Conservation (phyloP, 139 green algal genomes). For the Haematococcus lacustris region DNA sequence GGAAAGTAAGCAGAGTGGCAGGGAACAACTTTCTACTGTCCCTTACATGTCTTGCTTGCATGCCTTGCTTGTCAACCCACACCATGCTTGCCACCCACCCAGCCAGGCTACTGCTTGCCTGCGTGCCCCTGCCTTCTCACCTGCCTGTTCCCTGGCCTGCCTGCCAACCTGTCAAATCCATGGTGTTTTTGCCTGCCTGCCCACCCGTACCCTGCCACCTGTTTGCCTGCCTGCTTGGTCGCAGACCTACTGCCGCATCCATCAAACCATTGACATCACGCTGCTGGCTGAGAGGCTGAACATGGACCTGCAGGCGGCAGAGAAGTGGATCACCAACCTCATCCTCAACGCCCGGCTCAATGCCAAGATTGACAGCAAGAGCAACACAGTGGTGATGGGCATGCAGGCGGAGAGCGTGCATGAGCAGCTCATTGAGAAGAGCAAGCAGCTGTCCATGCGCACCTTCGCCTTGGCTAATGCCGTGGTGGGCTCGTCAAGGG, state of each 20-base stretch:
- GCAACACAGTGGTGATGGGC: conserved; percentile 92
- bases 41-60: too few species aligned
- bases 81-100: too few species aligned
- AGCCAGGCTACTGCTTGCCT: too few species aligned
- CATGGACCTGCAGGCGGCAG: conserved; percentile 74
- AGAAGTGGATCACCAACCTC: conserved; percentile 95
- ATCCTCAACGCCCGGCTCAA: conserved; percentile 89
- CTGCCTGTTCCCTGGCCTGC: too few species aligned
- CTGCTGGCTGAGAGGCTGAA: conserved; percentile 78
- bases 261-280: conserved; percentile 86
- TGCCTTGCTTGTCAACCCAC: too few species aligned
- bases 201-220: too few species aligned
- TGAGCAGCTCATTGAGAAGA: conserved; percentile 76
- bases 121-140: too few species aligned
- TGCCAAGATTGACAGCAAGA: conserved; percentile 92
- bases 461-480: conserved; percentile 89
- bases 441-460: conserved; percentile 73
- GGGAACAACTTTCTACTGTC: too few species aligned
- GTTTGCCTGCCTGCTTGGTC: background rate
- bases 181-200: too few species aligned
- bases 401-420: conserved; percentile 55
- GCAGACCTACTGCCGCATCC: conserved; percentile 62
- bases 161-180: too few species aligned
- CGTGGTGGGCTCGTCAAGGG: conserved; percentile 47
- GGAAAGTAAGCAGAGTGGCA: too few species aligned